Evolutionary conservation across 73 alveolate species (phyloP).

Genomic region (Paramecium biaurelia): DNA sequence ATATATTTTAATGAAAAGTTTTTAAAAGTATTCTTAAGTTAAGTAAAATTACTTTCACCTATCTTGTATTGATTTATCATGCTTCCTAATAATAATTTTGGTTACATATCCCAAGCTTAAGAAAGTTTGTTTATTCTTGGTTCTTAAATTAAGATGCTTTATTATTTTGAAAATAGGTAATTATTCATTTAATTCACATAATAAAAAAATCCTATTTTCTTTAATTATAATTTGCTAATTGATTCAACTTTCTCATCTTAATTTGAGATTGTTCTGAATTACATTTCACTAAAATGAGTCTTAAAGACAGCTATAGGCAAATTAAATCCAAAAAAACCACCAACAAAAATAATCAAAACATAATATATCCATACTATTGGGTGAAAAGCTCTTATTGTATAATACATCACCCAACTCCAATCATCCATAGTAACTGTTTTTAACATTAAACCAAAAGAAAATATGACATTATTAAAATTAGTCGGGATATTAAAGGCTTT

Average conservation of each 20-base stretch:
- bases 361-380: constrained; percentile 17
- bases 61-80: not conserved
- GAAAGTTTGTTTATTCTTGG: not conserved
- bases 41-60: not conserved
- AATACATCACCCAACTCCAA: constrained; percentile 17
- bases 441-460: not conserved
- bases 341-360: constrained; percentile 20
- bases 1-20: not conserved
- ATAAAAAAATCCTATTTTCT: not conserved
- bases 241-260: not conserved
- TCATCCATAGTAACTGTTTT: constrained; percentile 19
- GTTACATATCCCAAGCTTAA: not conserved
- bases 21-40: not conserved
- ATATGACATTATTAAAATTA: not conserved
- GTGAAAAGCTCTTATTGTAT: not conserved
- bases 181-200: not conserved
- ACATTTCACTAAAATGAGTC: constrained; percentile 17
- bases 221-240: not conserved
- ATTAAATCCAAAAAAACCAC: constrained; percentile 41
- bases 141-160: not conserved
- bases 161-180: not conserved
- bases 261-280: not conserved
- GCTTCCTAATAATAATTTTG: not conserved
- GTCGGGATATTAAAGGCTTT: not conserved
- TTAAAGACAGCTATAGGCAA: not conserved